Conservation (phyloP, 805 yeast genomes). For the Lachancea meyersii region DNA sequence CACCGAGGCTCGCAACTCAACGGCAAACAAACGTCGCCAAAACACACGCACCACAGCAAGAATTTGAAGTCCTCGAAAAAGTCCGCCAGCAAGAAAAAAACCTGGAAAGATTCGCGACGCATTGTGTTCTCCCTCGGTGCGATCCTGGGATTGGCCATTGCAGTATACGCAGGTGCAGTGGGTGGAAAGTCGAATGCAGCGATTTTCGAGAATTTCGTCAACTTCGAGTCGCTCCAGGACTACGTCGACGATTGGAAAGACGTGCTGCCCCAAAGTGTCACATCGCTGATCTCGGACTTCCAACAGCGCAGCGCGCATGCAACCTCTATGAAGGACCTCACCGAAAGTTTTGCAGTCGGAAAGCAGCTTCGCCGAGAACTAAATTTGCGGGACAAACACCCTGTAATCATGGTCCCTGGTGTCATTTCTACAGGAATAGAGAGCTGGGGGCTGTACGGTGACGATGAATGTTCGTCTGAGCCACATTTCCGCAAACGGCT, state of each 20-base stretch:
- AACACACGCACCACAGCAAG: background rate
- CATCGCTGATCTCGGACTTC: constrained; percentile 53
- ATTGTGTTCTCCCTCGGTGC: constrained; percentile 67
- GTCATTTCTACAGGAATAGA: constrained; percentile 93
- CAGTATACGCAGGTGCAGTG: constrained; percentile 52
- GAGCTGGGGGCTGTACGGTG: constrained; percentile 79
- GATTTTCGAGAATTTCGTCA: constrained; percentile 41
- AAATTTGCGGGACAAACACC: constrained; percentile 53
- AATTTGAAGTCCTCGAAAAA: background rate
- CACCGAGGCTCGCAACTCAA: background rate
- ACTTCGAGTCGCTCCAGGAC: constrained; percentile 53
- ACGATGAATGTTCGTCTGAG: constrained; percentile 73
- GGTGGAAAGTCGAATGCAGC: constrained; percentile 24
- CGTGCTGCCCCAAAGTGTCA: constrained; percentile 59
- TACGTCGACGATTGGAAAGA: constrained; percentile 70
- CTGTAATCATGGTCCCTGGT: constrained; percentile 92
- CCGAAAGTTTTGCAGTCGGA: constrained; percentile 89
- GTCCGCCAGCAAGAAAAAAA: constrained; percentile 8
- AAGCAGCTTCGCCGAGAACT: constrained; percentile 47
- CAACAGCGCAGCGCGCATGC: constrained; percentile 21
- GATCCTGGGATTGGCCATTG: constrained; percentile 56
- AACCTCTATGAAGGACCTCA: constrained; percentile 38
- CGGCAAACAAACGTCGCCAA: background rate
- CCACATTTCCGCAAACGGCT: constrained; percentile 83
- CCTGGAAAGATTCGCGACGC: constrained; percentile 46